Percentiles rank a stretch among this genome's conserved stretches.
These are phyloP conservation scores for Trichoderma sp. DNA, from an alignment of 2,329 filamentous ascomycete genomes.

Conservation along the genomic window DNA sequence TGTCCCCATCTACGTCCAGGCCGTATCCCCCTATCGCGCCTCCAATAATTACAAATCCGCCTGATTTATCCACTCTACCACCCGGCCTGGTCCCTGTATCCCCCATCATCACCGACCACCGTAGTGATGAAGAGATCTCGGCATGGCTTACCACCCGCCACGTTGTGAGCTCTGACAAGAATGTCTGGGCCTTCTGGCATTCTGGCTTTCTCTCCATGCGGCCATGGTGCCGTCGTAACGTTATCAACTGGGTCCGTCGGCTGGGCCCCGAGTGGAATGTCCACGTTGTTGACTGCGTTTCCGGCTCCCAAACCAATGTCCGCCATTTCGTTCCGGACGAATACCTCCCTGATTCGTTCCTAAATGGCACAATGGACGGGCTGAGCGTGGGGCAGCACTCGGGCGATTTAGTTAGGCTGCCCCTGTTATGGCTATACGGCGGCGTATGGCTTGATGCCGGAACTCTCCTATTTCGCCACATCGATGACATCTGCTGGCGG, in stretches of 20 bases:
- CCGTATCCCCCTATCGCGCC: neutral
- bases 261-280: conserved; percentile 42
- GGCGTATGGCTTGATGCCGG: conserved; percentile 50
- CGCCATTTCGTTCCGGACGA: conserved; percentile 39
- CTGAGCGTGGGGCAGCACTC: conserved; percentile 46
- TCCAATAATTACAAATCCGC: neutral
- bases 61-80: neutral
- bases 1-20: neutral
- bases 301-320: conserved; percentile 41
- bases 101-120: neutral
- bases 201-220: conserved; percentile 38
- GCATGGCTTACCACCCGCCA: conserved; percentile 34
- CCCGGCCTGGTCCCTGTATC: neutral
- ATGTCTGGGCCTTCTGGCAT: conserved; percentile 49
- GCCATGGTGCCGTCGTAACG: conserved; percentile 40
- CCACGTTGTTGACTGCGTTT: conserved; percentile 42
- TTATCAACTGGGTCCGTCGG: conserved; percentile 43
- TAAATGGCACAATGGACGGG: conserved; percentile 47
- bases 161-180: conserved; percentile 42
- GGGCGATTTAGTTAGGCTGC: conserved; percentile 50
- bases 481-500: conserved; percentile 48
- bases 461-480: conserved; percentile 43
- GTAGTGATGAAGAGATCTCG: conserved; percentile 36
- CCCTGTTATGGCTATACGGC: conserved; percentile 44
- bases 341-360: conserved; percentile 45